phyloP scores from a whole-genome alignment of 78 protist species.

The Dictyostelium capitatum region DNA sequence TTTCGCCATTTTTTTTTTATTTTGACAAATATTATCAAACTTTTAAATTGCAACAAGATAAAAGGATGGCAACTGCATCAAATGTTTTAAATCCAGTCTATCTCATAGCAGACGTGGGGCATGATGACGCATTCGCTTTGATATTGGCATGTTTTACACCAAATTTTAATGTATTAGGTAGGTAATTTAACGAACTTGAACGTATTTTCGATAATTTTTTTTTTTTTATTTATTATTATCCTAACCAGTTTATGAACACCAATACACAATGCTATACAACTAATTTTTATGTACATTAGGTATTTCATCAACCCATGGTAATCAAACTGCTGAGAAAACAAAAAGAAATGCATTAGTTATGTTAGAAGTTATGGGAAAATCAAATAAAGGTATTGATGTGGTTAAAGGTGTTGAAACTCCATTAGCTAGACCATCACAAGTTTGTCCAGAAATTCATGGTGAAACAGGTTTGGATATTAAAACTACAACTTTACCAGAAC shows the following conservation, averaged over 20 bases:
- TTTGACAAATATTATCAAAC: too few relatives aligned
- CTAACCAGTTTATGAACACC: too few relatives aligned
- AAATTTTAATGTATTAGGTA: conserved; percentile 9
- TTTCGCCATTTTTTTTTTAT: too few relatives aligned
- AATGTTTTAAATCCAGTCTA: conserved; percentile 74
- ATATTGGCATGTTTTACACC: conserved; percentile 74
- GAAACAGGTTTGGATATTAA: conserved; percentile 87
- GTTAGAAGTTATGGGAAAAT: conserved; percentile 49
- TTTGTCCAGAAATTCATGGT: conserved; percentile 95
- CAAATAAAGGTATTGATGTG: conserved; percentile 9
- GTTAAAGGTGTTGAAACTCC: conserved; percentile 79
- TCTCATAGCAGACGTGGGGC: conserved; percentile 92
- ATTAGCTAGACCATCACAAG: conserved; percentile 22
- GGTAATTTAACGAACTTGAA: too few relatives aligned
- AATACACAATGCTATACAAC: too few relatives aligned
- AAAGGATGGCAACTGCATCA: too few relatives aligned
- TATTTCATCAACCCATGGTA: conserved; percentile 91
- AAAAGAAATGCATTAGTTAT: conserved; percentile 87
- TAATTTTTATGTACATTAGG: conserved; percentile 78
- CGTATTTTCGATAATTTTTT: too few relatives aligned
- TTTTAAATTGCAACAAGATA: too few relatives aligned
- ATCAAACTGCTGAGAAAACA: conserved; percentile 93
- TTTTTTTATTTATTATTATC: too few relatives aligned
- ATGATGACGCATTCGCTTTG: conserved; percentile 95
- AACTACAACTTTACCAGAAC: conserved; percentile 19